Conservation (phyloP, 177 flowering plant genomes). For the Telopea speciosissima region DNA sequence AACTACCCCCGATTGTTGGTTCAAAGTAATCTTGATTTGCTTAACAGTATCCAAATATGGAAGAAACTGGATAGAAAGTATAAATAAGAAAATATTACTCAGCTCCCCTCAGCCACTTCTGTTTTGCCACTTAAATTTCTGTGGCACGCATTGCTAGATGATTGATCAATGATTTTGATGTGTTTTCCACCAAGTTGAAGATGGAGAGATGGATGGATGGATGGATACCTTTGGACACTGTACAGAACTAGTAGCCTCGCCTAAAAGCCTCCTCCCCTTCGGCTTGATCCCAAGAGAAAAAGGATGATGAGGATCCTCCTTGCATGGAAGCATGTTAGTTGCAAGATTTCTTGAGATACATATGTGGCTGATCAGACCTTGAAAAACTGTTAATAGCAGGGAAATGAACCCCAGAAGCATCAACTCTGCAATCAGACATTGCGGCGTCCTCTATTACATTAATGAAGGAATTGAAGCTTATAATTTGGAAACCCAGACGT, state of each 20-base stretch:
- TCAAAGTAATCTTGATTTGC: no score
- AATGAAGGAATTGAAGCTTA: background rate
- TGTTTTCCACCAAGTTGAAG: background rate
- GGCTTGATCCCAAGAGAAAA: constrained; percentile 9
- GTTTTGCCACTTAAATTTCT: no score
- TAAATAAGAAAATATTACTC: background rate
- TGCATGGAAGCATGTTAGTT: constrained; percentile 63
- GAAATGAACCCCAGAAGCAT: constrained; percentile 97
- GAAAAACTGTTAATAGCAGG: constrained; percentile 65
- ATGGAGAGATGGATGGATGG: background rate
- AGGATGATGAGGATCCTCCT: constrained; percentile 9
- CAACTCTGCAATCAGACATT: constrained; percentile 52
- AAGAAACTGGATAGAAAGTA: no score
- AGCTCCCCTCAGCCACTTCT: background rate
- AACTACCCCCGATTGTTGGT: background rate
- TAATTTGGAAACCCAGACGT: background rate
- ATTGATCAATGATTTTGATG: no score
- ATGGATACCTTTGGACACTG: constrained; percentile 18
- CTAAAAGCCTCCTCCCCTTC: constrained; percentile 31
- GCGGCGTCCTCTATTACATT: background rate
- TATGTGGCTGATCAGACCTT: constrained; percentile 44
- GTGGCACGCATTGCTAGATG: background rate
- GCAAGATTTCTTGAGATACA: constrained; percentile 42
- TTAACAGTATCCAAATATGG: no score
- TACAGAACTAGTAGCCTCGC: constrained; percentile 8